Percentiles rank a stretch among this genome's conserved stretches.
Evolutionary conservation across 305 asterid species (phyloP).

Genomic region (Solanum hybrid): DNA sequence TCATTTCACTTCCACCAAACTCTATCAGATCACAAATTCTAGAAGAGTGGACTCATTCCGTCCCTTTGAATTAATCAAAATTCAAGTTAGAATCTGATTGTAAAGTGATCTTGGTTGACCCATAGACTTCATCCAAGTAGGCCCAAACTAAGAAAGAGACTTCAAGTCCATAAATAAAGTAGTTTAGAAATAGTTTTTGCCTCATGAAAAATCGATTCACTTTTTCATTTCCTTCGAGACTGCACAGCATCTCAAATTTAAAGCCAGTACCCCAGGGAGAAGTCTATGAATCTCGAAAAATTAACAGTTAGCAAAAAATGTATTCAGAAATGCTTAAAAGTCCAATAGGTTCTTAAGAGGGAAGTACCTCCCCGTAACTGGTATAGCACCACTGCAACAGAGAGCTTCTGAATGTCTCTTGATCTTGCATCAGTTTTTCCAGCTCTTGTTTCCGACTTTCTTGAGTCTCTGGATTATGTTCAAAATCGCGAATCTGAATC

Average conservation of each 20-base stretch:
- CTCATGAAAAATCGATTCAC: not conserved
- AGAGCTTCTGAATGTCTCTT: conserved; percentile 69
- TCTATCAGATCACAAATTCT: not conserved
- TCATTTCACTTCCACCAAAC: not conserved
- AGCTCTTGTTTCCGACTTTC: conserved; percentile 80
- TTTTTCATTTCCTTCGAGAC: not conserved
- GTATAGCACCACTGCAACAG: conserved; percentile 90
- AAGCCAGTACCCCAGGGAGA: not conserved
- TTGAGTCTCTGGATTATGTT: conserved; percentile 76
- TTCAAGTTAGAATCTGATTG: not conserved
- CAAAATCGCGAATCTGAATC: conserved; percentile 80
- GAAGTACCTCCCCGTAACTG: conserved; percentile 88
- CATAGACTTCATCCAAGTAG: not conserved
- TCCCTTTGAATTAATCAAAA: not conserved
- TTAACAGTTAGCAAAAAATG: not conserved
- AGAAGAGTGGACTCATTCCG: not conserved
- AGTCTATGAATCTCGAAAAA: not conserved
- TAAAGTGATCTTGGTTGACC: not conserved
- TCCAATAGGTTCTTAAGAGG: conserved; percentile 4
- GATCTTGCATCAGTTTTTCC: conserved; percentile 79
- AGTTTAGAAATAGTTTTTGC: not conserved
- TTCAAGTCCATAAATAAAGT: not conserved
- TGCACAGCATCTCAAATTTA: not conserved
- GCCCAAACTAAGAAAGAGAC: not conserved
- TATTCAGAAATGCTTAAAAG: not conserved